Conservation (phyloP, 306 rosid genomes). For the Ceratonia siliqua region DNA sequence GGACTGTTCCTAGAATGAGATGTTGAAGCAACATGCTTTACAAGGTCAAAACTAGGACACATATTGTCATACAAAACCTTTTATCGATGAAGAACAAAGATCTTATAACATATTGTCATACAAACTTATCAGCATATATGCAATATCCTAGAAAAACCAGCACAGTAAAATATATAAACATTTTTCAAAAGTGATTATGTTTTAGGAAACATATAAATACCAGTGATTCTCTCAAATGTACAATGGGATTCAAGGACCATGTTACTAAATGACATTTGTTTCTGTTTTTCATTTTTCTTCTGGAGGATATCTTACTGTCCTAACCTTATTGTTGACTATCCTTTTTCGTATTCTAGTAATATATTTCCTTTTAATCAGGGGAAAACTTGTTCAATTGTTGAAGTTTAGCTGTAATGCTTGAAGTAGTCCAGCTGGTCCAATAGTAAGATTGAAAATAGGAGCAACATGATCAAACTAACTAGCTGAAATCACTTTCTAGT, state of each 20-base stretch:
- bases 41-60: slow-evolving; percentile 15
- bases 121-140: slow-evolving; percentile 9
- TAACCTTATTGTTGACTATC: slow-evolving; percentile 11
- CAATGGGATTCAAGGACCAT: slow-evolving; percentile 14
- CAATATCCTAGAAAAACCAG: slow-evolving; percentile 15
- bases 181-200: background rate
- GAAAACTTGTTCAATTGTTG: background rate
- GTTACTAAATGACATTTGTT: background rate
- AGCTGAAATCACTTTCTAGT: slow-evolving; percentile 9
- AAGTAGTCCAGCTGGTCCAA: background rate
- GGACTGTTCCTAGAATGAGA: slow-evolving; percentile 6
- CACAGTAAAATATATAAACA: background rate
- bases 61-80: background rate
- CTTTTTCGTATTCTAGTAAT: background rate
- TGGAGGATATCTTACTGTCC: background rate
- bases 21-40: slow-evolving; percentile 26
- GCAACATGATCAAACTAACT: slow-evolving; percentile 1
- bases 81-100: slow-evolving; percentile 7
- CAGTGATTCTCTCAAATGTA: background rate
- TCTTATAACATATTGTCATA: background rate
- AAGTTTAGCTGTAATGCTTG: background rate
- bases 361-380: background rate
- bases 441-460: background rate
- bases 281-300: background rate
- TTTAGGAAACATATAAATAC: slow-evolving; percentile 4